A percentile compares a stretch with the other conserved stretches of the same genome.
These are phyloP conservation scores for Epichloe typhina DNA, from an alignment of 2,329 filamentous ascomycete species.

Conservation along the genomic window DNA sequence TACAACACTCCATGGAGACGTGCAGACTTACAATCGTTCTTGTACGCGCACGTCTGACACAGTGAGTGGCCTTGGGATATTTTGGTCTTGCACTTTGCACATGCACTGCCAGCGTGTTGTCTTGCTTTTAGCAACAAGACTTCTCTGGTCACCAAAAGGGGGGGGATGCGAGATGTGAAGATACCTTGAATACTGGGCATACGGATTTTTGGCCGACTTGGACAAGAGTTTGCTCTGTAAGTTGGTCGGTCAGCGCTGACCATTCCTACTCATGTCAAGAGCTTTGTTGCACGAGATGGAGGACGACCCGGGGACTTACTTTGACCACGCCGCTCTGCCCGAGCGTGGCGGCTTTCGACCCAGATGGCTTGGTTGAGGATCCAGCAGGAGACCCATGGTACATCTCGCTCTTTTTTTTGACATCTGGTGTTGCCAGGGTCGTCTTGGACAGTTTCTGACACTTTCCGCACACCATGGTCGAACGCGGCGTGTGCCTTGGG, in stretches of 20 bases:
- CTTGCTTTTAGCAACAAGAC: background rate
- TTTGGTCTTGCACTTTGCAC: slow-evolving; percentile 49
- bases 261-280: too few relatives aligned
- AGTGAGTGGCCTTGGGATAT: slow-evolving; percentile 46
- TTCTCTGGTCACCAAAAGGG: too few relatives aligned
- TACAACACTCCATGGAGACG: too few relatives aligned
- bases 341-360: slow-evolving; percentile 37
- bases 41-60: slow-evolving; percentile 51
- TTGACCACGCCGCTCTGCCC: slow-evolving; percentile 47
- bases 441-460: slow-evolving; percentile 51
- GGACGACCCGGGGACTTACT: slow-evolving; percentile 19
- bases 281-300: too few relatives aligned
- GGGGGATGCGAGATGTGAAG: background rate
- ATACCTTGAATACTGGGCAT: slow-evolving; percentile 41
- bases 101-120: slow-evolving; percentile 29
- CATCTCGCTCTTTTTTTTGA: slow-evolving; percentile 55
- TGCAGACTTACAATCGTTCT: slow-evolving; percentile 38
- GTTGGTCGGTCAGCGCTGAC: background rate
- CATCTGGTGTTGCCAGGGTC: slow-evolving; percentile 45
- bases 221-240: slow-evolving; percentile 49
- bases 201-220: slow-evolving; percentile 52
- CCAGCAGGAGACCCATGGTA: slow-evolving; percentile 45
- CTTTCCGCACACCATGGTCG: slow-evolving; percentile 48
- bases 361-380: slow-evolving; percentile 22
- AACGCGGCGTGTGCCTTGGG: background rate